These are phyloP conservation scores for Stenogyne calaminthoides DNA, from an alignment of 305 asterid genomes.

Conservation along the genomic window DNA sequence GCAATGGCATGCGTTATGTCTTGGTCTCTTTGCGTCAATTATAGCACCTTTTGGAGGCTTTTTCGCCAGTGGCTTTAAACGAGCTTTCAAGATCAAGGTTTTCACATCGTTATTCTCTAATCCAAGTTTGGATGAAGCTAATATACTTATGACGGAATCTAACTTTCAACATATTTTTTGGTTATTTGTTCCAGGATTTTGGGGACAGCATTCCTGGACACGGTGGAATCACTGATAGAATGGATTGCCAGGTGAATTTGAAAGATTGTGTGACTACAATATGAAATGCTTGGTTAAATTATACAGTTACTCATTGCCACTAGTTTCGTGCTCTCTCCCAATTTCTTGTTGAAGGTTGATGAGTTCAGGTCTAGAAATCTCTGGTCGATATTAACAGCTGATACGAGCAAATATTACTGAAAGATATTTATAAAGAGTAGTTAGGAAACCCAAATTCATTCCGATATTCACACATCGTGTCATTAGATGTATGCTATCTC, in stretches of 20 bases:
- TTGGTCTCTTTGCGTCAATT: conserved; percentile 93
- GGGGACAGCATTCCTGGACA: conserved; percentile 99
- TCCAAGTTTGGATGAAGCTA: conserved; percentile 19
- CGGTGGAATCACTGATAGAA: conserved; percentile 97
- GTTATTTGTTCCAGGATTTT: conserved; percentile 63
- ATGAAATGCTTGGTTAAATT: conserved; percentile 5
- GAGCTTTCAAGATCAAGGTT: conserved; percentile 97
- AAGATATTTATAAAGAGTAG: background rate
- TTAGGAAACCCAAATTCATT: background rate
- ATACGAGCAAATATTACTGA: background rate
- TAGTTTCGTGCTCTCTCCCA: background rate
- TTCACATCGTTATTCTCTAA: conserved; percentile 7
- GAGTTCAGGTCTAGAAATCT: background rate
- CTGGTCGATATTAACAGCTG: background rate
- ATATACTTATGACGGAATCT: conserved; percentile 14
- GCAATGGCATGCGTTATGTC: conserved; percentile 90
- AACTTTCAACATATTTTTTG: conserved; percentile 16
- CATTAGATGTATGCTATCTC: background rate
- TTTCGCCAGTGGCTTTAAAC: conserved; percentile 96
- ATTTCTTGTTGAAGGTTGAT: background rate
- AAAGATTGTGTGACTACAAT: background rate
- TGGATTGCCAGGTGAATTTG: conserved; percentile 92
- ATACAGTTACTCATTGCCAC: background rate
- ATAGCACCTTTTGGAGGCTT: conserved; percentile 99
- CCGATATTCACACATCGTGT: background rate